phyloP scores from a whole-genome alignment of 331 rosid species.

The Quercus tomentella region DNA sequence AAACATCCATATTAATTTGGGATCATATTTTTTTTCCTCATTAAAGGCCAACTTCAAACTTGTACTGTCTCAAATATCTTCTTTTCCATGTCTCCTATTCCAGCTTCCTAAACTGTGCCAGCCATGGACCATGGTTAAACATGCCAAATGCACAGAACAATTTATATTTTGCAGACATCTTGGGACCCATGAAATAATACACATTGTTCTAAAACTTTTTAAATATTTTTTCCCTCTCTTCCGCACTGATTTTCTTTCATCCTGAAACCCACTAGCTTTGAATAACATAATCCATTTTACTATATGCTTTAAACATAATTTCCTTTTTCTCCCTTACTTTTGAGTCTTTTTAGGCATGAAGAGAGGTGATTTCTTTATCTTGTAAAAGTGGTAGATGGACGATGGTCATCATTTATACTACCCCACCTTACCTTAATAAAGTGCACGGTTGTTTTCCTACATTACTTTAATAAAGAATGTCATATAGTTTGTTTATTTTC shows the following conservation, averaged over 20 bases:
- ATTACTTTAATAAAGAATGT: conserved; percentile 7
- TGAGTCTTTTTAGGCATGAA: conserved; percentile 55
- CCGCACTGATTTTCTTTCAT: conserved; percentile 34
- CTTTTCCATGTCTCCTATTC: neutral
- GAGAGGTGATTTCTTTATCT: conserved; percentile 1
- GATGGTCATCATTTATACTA: conserved; percentile 26
- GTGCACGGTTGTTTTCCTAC: conserved; percentile 10
- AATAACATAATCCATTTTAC: conserved; percentile 8
- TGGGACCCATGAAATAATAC: conserved; percentile 13
- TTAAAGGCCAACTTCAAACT: neutral
- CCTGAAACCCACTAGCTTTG: conserved; percentile 26
- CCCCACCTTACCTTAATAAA: conserved; percentile 1
- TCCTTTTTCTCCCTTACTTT: conserved; percentile 12
- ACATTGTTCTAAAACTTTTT: neutral
- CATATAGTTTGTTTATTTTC: conserved; percentile 5
- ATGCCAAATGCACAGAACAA: conserved; percentile 3
- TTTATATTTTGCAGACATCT: neutral
- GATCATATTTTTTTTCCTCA: neutral
- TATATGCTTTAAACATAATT: conserved; percentile 1
- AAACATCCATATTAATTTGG: too few relatives aligned
- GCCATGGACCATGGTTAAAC: neutral
- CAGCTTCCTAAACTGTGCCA: neutral
- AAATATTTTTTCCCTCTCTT: conserved; percentile 4
- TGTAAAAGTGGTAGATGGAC: neutral
- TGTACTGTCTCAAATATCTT: neutral